phyloP scores from a whole-genome alignment of 2,329 filamentous ascomycete genomes.

The Diaporthe sp. region DNA sequence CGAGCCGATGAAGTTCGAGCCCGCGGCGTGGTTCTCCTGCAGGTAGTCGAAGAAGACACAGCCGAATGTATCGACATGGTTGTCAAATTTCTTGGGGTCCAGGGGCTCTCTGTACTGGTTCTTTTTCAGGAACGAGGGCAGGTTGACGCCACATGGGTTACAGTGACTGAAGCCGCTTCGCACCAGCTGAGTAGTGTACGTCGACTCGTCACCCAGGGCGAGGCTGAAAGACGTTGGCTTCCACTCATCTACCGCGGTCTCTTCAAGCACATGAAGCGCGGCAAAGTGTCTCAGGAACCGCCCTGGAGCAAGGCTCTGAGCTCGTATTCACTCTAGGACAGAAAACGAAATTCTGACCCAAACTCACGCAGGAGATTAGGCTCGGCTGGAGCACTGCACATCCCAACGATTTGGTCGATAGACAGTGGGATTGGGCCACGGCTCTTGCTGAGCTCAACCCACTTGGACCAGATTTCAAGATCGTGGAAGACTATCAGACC shows the following conservation, averaged over 20 bases:
- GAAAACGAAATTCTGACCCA: neutral
- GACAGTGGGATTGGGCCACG: constrained; percentile 48
- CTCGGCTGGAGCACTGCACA: constrained; percentile 46
- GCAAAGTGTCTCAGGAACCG: constrained; percentile 50
- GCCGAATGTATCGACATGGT: constrained; percentile 45
- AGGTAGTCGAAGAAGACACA: constrained; percentile 53
- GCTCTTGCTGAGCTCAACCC: constrained; percentile 43
- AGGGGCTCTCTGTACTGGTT: constrained; percentile 52
- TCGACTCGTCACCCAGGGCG: constrained; percentile 49
- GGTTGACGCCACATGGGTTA: neutral
- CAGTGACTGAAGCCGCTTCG: constrained; percentile 7
- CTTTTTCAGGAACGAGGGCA: constrained; percentile 52
- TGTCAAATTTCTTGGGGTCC: constrained; percentile 43
- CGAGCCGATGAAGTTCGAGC: constrained; percentile 51
- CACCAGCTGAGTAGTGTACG: neutral
- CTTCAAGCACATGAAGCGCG: constrained; percentile 51
- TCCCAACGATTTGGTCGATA: constrained; percentile 47
- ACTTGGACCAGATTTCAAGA: constrained; percentile 50
- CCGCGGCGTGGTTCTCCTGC: constrained; percentile 47
- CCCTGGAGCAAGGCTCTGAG: constrained; percentile 39
- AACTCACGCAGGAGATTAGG: constrained; percentile 49
- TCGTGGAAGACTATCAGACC: constrained; percentile 50
- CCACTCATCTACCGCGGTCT: constrained; percentile 49
- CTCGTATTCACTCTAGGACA: neutral
- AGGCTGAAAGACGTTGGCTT: constrained; percentile 51